A percentile compares a stretch with the other conserved stretches of the same genome.
Evolutionary conservation across 1,284 basidiomycete genomes (phyloP).

Genomic region (Tylopilus sp.): DNA sequence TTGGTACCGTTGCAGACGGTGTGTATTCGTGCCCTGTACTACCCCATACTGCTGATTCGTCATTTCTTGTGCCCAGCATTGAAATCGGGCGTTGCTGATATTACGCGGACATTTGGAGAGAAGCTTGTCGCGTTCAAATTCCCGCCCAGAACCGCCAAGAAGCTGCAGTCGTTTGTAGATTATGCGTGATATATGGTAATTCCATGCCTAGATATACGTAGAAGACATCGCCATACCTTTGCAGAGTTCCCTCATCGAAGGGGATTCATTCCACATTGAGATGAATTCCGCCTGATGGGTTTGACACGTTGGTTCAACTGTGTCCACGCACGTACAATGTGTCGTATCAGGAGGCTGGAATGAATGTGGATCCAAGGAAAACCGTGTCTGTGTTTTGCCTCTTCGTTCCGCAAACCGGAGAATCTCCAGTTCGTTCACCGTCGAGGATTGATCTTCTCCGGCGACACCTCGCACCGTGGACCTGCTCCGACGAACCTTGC

Average conservation of each 20-base stretch:
- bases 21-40: not conserved
- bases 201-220: not conserved
- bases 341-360: not conserved
- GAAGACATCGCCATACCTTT: not conserved
- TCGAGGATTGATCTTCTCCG: no score
- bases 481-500: no score
- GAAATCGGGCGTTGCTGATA: slow-evolving; percentile 63
- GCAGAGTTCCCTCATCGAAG: not conserved
- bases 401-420: not conserved
- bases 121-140: slow-evolving; percentile 77
- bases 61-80: slow-evolving; percentile 47
- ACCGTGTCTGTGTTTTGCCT: not conserved
- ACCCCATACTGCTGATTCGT: slow-evolving; percentile 7
- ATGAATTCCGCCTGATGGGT: not conserved
- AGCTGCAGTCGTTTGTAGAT: slow-evolving; percentile 72
- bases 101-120: slow-evolving; percentile 73
- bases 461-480: no score
- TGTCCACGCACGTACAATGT: no score
- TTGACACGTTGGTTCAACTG: no score
- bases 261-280: not conserved
- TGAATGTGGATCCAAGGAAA: not conserved
- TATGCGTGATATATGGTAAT: slow-evolving; percentile 35
- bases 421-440: not conserved
- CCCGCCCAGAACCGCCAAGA: slow-evolving; percentile 60
- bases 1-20: slow-evolving; percentile 64